Base-by-base conservation (phyloP, 331 rosid genomes). In the Malus hybrid region DNA sequence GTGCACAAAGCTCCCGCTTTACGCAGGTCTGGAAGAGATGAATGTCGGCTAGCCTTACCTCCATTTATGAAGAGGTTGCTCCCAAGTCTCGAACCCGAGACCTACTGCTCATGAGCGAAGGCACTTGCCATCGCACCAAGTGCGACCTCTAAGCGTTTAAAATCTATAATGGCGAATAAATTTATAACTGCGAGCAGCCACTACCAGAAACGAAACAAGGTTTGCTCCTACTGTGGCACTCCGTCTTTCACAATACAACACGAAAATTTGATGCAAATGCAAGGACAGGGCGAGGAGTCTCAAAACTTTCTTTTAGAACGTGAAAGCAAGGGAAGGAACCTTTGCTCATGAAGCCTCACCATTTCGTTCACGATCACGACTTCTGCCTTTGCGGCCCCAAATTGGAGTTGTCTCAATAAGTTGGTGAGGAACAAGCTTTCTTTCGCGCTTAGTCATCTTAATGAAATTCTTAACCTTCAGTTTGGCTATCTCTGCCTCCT, bases 401-500 rank as follows among this genome's bases (percentile, higher is more conserved):
- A 91, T 76, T 12, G 99, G 84, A 76, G 80, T 92, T 8, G 92
- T 86, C 89, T 90, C 99, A 27, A 94, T 92, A 79, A 91, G 96
- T 78, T 86, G 78, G 81, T 94, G 99, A 14, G 99, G 99, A 78
- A 94, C 97, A 54, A 94, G 97, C 71, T 83, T 85, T 13, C 75
- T 79, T 82, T 94, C 93, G 20, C 88, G 83, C 84, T 90, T 88
- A 10, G 86, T 85, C 71, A 87, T 90, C 89, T 88, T 94, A 80
- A 77, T 75, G 42, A 82, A 90, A 78, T 90, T 94, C 74, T 85
- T 85, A 77, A 92, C 97, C 82, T 70, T 92, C 50, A 94, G 86
- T 85, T 85, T 88, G n/a, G 99, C 99, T 75, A 94, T 90, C 76
- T 92, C 78, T 12, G 96, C 96, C 78, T 94, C 99, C 82, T 94